phyloP scores from a whole-genome alignment of 441 rosid species.

The Eruca vesicaria region DNA sequence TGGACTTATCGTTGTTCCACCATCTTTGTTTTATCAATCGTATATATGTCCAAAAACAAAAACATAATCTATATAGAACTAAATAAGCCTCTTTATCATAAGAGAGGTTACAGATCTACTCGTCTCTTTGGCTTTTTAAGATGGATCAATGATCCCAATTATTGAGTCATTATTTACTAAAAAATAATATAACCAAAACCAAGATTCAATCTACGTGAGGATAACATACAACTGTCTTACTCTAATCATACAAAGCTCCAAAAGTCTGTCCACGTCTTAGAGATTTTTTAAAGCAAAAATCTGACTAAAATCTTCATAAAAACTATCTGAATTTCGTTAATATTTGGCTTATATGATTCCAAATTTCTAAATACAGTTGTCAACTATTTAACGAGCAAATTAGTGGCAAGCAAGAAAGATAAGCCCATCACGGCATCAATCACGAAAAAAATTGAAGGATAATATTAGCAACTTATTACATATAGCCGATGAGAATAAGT shows the following conservation, averaged over 20 bases:
- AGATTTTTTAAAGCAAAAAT: neutral
- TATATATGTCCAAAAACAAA: neutral
- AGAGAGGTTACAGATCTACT: neutral
- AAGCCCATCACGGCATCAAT: neutral
- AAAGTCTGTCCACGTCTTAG: conserved; percentile 26
- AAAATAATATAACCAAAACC: neutral
- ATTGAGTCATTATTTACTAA: neutral
- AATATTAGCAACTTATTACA: neutral
- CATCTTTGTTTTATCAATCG: neutral
- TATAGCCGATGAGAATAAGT: neutral
- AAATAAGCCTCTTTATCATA: neutral
- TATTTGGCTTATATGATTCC: conserved; percentile 9
- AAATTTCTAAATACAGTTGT: neutral
- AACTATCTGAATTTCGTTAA: neutral
- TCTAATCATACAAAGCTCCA: conserved; percentile 19
- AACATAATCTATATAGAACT: neutral
- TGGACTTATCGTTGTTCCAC: neutral
- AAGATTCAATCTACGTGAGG: conserved; percentile 30
- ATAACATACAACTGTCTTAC: conserved; percentile 1
- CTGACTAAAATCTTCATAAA: no score
- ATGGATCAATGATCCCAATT: neutral
- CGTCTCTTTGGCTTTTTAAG: neutral
- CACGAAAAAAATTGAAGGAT: neutral
- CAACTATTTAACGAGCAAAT: conserved; percentile 14
- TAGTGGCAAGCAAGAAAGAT: conserved; percentile 11